phyloP scores from a whole-genome alignment of 805 yeast genomes.

The Schizosaccharomyces cryophilus region DNA sequence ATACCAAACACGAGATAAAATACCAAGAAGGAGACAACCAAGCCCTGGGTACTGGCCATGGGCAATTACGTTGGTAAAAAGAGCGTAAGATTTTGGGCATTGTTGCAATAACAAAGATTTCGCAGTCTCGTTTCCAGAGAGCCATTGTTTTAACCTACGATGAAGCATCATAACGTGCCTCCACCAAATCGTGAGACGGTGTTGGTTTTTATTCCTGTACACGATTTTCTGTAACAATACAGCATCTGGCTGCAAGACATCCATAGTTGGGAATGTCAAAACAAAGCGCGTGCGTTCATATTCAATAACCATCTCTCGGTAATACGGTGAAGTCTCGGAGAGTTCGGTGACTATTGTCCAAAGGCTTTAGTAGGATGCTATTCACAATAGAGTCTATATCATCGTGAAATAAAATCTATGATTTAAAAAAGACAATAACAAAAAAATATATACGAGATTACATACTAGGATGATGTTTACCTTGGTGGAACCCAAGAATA shows the following conservation, averaged over 20 bases:
- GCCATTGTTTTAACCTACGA: background rate
- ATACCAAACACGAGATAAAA: background rate
- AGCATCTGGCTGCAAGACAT: background rate
- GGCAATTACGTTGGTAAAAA: background rate
- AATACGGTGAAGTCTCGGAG: too few relatives aligned
- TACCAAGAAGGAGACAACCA: background rate
- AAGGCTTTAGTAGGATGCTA: too few relatives aligned
- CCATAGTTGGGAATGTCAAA: background rate
- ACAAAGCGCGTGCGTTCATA: background rate
- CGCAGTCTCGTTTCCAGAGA: background rate
- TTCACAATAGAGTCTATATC: too few relatives aligned
- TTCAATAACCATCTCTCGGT: too few relatives aligned
- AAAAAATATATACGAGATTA: too few relatives aligned
- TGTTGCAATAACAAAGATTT: background rate
- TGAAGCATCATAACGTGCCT: background rate
- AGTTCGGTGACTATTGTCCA: too few relatives aligned
- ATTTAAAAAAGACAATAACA: too few relatives aligned
- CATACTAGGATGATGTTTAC: too few relatives aligned
- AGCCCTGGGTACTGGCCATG: background rate
- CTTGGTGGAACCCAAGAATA: too few relatives aligned
- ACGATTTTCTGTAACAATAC: background rate
- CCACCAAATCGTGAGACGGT: background rate
- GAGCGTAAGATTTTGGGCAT: background rate
- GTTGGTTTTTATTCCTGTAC: background rate
- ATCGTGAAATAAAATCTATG: too few relatives aligned